These are phyloP conservation scores for Nymphaea thermarum DNA, from an alignment of 164 flowering plant genomes.

Conservation along the genomic window DNA sequence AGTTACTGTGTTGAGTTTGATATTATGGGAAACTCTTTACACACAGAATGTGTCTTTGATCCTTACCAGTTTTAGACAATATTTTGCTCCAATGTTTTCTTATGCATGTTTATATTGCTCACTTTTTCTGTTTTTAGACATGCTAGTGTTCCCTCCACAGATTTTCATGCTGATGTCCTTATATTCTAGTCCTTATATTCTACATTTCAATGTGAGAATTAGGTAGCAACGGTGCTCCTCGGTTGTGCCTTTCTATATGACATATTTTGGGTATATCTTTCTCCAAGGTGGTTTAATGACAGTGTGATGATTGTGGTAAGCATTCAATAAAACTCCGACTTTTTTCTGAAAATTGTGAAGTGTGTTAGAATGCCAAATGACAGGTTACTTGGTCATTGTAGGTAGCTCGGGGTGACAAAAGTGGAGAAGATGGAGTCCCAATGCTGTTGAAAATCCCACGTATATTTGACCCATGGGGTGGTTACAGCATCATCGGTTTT, in stretches of 20 bases:
- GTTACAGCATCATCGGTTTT: slow-evolving; percentile 94
- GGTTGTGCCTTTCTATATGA: slow-evolving; percentile 92
- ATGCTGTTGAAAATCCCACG: slow-evolving; percentile 96
- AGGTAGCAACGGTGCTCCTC: slow-evolving; percentile 98
- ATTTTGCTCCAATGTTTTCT: background rate
- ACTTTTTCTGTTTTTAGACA: background rate
- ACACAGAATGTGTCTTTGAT: background rate
- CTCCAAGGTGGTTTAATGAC: slow-evolving; percentile 71
- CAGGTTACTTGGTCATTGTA: slow-evolving; percentile 12
- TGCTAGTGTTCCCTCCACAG: background rate
- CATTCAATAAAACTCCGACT: background rate
- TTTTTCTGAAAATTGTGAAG: background rate
- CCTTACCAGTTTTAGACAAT: background rate
- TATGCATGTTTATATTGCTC: background rate
- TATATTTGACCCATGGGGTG: slow-evolving; percentile 99
- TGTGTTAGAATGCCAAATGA: background rate
- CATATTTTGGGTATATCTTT: slow-evolving; percentile 95
- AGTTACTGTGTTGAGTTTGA: background rate
- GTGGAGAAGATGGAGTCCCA: slow-evolving; percentile 97
- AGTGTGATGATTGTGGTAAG: slow-evolving; percentile 99
- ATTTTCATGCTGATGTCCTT: background rate
- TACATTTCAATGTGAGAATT: slow-evolving; percentile 12
- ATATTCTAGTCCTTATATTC: slow-evolving; percentile 3
- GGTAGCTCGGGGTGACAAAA: slow-evolving; percentile 97
- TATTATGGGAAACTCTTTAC: background rate